Evolutionary conservation across 2,329 filamentous ascomycete genomes (phyloP).

Genomic region (Daldinia eschscholtzii): DNA sequence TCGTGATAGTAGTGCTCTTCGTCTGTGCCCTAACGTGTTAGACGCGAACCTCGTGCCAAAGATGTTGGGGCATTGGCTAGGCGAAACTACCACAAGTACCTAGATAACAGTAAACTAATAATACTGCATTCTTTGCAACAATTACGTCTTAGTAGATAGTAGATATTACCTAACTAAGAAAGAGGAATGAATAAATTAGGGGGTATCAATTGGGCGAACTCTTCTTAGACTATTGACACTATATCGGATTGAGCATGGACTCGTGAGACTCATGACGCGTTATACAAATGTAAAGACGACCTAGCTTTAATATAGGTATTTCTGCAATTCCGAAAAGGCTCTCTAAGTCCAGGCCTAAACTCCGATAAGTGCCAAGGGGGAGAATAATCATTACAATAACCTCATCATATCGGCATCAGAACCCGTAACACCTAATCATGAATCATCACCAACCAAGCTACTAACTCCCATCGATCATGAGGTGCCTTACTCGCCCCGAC

Average conservation of each 20-base stretch:
- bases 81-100: conserved; percentile 5
- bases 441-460: conserved; percentile 23
- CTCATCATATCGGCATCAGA: conserved; percentile 27
- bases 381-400: conserved; percentile 35
- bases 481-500: conserved; percentile 52
- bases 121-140: not conserved
- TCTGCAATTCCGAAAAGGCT: conserved; percentile 28
- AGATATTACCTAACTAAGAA: not conserved
- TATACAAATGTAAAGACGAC: conserved; percentile 7
- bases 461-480: conserved; percentile 1
- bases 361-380: conserved; percentile 23
- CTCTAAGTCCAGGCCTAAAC: conserved; percentile 20
- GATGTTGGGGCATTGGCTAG: conserved; percentile 48
- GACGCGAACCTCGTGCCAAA: conserved; percentile 46
- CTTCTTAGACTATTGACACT: conserved; percentile 3
- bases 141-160: not conserved
- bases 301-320: conserved; percentile 10
- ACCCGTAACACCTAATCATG: conserved; percentile 33
- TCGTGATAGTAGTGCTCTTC: conserved; percentile 44
- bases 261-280: conserved; percentile 2
- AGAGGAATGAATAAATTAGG: not conserved
- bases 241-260: conserved; percentile 6
- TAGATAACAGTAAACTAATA: not conserved
- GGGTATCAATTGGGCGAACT: conserved; percentile 1
- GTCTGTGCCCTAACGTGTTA: conserved; percentile 44